Evolutionary conservation across 1,139 yeast species (phyloP).

Genomic region (Kluyveromyces sp.): DNA sequence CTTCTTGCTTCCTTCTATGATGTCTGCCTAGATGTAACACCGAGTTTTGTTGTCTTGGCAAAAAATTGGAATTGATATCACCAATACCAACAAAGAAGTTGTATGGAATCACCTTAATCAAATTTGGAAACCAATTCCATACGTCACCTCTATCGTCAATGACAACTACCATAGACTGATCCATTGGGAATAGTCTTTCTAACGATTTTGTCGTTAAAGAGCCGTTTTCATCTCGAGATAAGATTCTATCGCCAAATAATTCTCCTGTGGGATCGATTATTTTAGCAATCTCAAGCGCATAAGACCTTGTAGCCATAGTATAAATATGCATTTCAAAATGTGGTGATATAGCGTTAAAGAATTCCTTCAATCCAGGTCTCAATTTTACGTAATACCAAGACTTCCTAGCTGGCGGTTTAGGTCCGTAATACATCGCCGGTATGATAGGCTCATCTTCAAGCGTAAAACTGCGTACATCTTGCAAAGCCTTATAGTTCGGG

Average conservation of each 20-base stretch:
- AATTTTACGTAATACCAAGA: slow-evolving; percentile 91
- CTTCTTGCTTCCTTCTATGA: slow-evolving; percentile 36
- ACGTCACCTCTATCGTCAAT: slow-evolving; percentile 98
- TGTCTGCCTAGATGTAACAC: slow-evolving; percentile 63
- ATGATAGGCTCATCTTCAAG: slow-evolving; percentile 66
- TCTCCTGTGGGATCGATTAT: slow-evolving; percentile 86
- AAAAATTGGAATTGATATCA: slow-evolving; percentile 87
- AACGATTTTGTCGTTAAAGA: slow-evolving; percentile 83
- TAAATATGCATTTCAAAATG: slow-evolving; percentile 87
- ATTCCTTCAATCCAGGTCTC: slow-evolving; percentile 77
- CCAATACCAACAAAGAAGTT: slow-evolving; percentile 97
- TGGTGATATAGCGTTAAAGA: slow-evolving; percentile 54
- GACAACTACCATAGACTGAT: slow-evolving; percentile 91
- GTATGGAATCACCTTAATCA: slow-evolving; percentile 88
- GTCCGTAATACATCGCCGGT: slow-evolving; percentile 52
- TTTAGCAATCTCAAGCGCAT: slow-evolving; percentile 83
- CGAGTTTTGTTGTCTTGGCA: slow-evolving; percentile 69
- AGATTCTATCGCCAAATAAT: slow-evolving; percentile 83
- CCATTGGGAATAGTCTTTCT: slow-evolving; percentile 86
- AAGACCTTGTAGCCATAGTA: slow-evolving; percentile 97
- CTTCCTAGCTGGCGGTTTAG: slow-evolving; percentile 42
- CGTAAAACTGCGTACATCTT: slow-evolving; percentile 70
- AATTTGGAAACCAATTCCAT: slow-evolving; percentile 94
- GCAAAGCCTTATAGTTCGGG: slow-evolving; percentile 78
- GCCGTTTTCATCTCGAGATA: slow-evolving; percentile 93